phyloP scores from a whole-genome alignment of 139 green algal genomes.

The Asterochloris sp. region DNA sequence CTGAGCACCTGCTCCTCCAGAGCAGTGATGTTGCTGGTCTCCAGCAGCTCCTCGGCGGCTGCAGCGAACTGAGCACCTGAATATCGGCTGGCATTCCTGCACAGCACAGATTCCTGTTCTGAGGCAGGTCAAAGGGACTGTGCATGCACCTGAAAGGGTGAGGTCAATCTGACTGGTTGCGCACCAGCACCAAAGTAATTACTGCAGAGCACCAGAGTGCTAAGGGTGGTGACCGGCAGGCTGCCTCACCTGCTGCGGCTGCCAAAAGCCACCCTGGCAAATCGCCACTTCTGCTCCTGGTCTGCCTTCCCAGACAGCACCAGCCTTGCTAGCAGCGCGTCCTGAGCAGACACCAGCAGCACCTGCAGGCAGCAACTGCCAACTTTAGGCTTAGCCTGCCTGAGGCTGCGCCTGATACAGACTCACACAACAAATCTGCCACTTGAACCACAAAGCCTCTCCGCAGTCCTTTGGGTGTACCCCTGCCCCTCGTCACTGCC shows the following conservation, averaged over 20 bases:
- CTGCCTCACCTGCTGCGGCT: neutral
- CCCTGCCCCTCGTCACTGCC: no score
- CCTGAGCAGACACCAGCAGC: constrained; percentile 60
- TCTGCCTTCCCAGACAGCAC: constrained; percentile 41
- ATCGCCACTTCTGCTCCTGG: constrained; percentile 32
- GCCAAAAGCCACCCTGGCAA: constrained; percentile 58
- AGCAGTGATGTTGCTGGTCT: constrained; percentile 50
- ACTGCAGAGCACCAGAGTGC: neutral
- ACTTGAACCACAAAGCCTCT: no score
- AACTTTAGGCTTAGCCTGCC: no score
- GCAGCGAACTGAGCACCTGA: neutral
- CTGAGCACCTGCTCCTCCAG: constrained; percentile 63
- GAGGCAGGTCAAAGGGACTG: no score
- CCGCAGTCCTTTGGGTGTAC: no score
- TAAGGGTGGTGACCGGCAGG: neutral
- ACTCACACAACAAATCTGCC: no score
- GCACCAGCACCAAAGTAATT: no score
- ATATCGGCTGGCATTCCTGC: neutral
- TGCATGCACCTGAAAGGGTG: neutral
- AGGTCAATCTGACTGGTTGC: no score
- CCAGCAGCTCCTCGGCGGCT: constrained; percentile 54
- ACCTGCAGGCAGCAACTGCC: constrained; percentile 37
- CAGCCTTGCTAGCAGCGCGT: constrained; percentile 62
- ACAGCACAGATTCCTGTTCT: neutral
- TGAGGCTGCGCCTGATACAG: no score